phyloP scores from a whole-genome alignment of 2,329 filamentous ascomycete species.

The Cordyceps cicadae region DNA sequence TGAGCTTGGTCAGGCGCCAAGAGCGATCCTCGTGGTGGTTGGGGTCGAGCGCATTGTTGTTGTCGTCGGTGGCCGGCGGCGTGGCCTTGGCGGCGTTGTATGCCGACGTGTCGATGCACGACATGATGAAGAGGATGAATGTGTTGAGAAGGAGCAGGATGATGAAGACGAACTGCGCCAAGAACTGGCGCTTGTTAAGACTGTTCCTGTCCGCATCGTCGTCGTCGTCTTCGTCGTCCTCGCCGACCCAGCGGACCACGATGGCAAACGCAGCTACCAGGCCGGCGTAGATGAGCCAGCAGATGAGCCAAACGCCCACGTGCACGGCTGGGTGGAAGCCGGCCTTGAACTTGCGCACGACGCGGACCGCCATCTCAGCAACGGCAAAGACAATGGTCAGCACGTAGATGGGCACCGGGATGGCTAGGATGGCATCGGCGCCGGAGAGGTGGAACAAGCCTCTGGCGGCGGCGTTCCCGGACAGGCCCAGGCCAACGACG shows the following conservation, averaged over 20 bases:
- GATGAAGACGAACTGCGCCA: background rate
- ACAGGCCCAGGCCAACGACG: background rate
- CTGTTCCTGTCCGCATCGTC: background rate
- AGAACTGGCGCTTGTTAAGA: background rate
- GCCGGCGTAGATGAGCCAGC: conserved; percentile 2
- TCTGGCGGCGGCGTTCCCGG: background rate
- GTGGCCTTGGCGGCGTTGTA: background rate
- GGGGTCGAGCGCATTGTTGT: background rate
- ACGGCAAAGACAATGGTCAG: background rate
- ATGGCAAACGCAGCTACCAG: conserved; percentile 1
- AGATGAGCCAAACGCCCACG: conserved; percentile 1
- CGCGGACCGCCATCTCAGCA: background rate
- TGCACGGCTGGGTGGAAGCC: conserved; percentile 5
- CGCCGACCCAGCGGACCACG: background rate
- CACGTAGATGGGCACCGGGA: background rate
- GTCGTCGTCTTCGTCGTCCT: background rate
- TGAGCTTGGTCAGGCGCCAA: conserved; percentile 24
- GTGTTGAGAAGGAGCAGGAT: background rate
- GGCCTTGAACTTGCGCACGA: background rate
- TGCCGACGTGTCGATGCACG: background rate
- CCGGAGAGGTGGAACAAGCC: background rate
- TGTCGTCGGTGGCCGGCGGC: background rate
- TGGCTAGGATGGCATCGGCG: background rate
- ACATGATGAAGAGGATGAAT: background rate
- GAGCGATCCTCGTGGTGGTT: conserved; percentile 1